phyloP scores from a whole-genome alignment of 306 rosid species.

The Dryas alaskensis region DNA sequence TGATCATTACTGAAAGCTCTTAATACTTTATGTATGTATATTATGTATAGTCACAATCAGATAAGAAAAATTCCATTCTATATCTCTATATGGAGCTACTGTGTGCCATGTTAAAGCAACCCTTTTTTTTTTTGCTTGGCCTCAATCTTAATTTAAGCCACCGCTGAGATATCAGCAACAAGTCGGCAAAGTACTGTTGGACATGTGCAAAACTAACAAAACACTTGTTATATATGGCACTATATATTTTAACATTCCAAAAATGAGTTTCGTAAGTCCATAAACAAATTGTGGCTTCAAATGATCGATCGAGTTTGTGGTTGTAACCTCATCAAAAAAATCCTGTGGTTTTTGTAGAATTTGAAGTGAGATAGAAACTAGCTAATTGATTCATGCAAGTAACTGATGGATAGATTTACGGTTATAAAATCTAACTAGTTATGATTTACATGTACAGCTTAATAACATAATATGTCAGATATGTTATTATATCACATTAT shows the following conservation, averaged over 20 bases:
- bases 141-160: neutral
- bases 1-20: slow-evolving; percentile 1
- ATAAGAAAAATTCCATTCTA: neutral
- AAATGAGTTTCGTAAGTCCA: slow-evolving; percentile 2
- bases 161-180: neutral
- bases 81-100: neutral
- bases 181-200: neutral
- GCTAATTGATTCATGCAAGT: too few relatives aligned
- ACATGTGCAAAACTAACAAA: slow-evolving; percentile 7
- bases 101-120: slow-evolving; percentile 6
- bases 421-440: too few relatives aligned
- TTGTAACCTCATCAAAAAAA: neutral
- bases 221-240: neutral
- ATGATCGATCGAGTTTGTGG: neutral
- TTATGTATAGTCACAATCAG: neutral
- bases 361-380: neutral
- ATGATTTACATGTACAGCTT: too few relatives aligned
- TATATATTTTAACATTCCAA: slow-evolving; percentile 1
- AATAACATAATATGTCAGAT: too few relatives aligned
- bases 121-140: neutral
- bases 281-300: neutral
- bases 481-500: too few relatives aligned
- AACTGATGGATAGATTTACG: too few relatives aligned
- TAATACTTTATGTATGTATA: neutral
- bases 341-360: neutral